Evolutionary conservation across 2,329 filamentous ascomycete genomes (phyloP).

Genomic region (Ceratocystis variospora): DNA sequence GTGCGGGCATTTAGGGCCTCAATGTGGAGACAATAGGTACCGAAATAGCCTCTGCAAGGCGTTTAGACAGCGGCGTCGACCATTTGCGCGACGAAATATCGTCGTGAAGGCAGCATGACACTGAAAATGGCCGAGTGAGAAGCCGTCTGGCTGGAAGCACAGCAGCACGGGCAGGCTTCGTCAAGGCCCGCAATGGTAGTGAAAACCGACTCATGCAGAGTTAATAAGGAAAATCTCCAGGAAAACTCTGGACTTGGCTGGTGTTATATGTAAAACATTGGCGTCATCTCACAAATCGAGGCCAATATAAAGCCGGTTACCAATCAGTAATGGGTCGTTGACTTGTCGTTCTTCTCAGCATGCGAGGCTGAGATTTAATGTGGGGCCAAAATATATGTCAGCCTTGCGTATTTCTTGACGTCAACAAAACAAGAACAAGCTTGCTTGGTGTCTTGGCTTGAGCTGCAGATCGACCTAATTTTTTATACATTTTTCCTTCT

Average conservation of each 20-base stretch:
- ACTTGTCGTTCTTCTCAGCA: not conserved
- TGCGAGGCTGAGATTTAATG: not conserved
- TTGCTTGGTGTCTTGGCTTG: not conserved
- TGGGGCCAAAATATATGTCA: not conserved
- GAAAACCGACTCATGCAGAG: not conserved
- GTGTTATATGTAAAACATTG: not conserved
- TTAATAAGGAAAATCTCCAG: not conserved
- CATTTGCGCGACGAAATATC: slow-evolving; percentile 38
- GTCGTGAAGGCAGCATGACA: not conserved
- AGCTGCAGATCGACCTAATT: not conserved
- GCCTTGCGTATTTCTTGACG: not conserved
- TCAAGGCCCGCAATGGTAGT: not conserved
- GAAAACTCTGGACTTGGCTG: not conserved
- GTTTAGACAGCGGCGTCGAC: slow-evolving; percentile 86
- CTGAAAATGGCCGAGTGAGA: not conserved
- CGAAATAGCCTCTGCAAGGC: slow-evolving; percentile 72
- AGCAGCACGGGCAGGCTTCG: not conserved
- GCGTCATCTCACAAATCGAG: not conserved
- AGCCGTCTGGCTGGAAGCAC: not conserved
- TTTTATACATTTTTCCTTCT: not conserved
- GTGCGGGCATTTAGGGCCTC: not conserved
- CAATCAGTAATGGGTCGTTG: no score
- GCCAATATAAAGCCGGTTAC: not conserved
- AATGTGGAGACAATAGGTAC: slow-evolving; percentile 33
- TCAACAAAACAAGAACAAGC: not conserved